phyloP scores from a whole-genome alignment of 805 yeast species.

The Myxozyma vanderwaltii region DNA sequence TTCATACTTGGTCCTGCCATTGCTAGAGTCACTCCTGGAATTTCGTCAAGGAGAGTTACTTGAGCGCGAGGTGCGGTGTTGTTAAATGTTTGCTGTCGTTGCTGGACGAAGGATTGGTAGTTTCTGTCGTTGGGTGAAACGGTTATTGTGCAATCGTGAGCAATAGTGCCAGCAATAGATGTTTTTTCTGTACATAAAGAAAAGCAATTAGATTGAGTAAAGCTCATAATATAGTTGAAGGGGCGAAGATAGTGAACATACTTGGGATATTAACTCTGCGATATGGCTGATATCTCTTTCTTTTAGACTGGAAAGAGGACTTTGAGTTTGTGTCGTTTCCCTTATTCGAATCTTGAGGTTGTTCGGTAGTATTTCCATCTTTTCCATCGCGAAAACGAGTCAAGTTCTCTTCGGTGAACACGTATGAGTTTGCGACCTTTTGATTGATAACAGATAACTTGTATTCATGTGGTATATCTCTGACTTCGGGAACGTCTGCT shows the following conservation, averaged over 20 bases:
- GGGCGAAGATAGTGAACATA: constrained; percentile 4
- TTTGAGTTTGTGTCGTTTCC: not conserved
- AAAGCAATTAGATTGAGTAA: not conserved
- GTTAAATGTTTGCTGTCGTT: constrained; percentile 53
- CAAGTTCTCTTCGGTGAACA: constrained; percentile 84
- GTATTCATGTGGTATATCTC: constrained; percentile 78
- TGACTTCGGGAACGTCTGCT: constrained; percentile 47
- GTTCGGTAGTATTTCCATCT: not conserved
- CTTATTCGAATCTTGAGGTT: not conserved
- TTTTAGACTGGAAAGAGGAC: constrained; percentile 2
- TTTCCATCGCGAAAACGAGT: constrained; percentile 22
- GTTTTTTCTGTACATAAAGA: constrained; percentile 55
- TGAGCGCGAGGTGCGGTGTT: constrained; percentile 53
- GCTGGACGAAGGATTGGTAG: constrained; percentile 63
- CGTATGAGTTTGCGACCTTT: constrained; percentile 79
- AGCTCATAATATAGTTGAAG: not conserved
- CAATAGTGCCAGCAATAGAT: constrained; percentile 78
- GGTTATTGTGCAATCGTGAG: constrained; percentile 76
- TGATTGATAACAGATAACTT: constrained; percentile 77
- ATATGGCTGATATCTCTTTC: constrained; percentile 31
- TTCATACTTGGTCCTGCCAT: constrained; percentile 82
- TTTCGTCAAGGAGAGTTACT: constrained; percentile 71
- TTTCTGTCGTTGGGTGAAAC: constrained; percentile 64
- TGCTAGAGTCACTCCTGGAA: constrained; percentile 85
- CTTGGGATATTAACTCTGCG: constrained; percentile 34